Evolutionary conservation across 2,329 filamentous ascomycete species (phyloP), one percentile per base, ranked within the genome.

Genomic region (Coniochaeta prunicola): DNA sequence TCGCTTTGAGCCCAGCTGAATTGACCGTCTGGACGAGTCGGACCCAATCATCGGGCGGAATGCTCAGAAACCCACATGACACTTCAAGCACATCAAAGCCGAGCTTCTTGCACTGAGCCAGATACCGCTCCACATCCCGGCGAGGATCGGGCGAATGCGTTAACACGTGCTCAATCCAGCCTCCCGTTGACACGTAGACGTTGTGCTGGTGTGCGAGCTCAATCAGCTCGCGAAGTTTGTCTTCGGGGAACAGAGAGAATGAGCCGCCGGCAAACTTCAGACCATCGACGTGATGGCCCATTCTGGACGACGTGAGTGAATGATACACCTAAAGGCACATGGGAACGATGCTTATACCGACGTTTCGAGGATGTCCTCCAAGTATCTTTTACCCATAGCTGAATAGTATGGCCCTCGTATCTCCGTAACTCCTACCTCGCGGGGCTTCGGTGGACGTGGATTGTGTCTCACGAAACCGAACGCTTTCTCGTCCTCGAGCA

Each of bases 371-470:
- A 82, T 73, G 70, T 82, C 80, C 21, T 75, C 68, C 1, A 83
- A 68, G 59, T 82, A 80, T 40, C 76, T 70, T 61, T 78, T 80
- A 1, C 80, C 80, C 76, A 82, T 81, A 3, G 73, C 78, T 0
- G 78, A 77, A 65, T 83, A 83, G 65, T 82, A 83, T 7, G 79
- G 80, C 0, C 80, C 80, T 33, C 80, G 72, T 59, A 83, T 83
- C 66, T 83, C 80, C 0, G 80, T 83, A 6, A 82, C 79, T 4
- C 76, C 78, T 38, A 70, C 74, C 5, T 66, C 73, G 30, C 80
- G 71, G 3, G 80, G 80, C 66, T 83, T 83, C 4, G 70, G 67
- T 0, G 77, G 74, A 15, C 74, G 67, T 0, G 72, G 72, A 57
- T 82, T 83, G 30, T 79, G 79, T 3, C 77, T 73, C 33, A 75